Base-by-base conservation (phyloP, 768 basidiomycete species). In the Naematelia encephala region DNA sequence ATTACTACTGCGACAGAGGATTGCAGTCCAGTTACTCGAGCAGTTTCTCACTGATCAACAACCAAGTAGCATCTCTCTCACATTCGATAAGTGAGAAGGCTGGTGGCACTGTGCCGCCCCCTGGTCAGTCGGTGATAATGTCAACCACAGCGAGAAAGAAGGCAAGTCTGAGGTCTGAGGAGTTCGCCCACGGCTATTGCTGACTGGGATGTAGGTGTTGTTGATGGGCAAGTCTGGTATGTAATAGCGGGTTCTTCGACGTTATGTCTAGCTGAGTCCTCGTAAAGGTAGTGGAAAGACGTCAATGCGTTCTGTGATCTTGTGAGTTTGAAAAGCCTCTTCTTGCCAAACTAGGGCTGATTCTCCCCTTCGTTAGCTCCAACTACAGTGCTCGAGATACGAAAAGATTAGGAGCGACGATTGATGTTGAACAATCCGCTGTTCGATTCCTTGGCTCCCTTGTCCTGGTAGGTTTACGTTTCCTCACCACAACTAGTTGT, bases 261-360 rank as follows among this genome's bases (percentile, higher is more conserved):
- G 34, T 10, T 29, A 28, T 26, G 8, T 26, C 25, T 22, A 46
- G 45, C 60, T 64, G 42, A 58, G 53, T 14, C 45, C 21, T 16
- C n/a, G 4, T 62, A 79, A n/a, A n/a, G 80, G 81, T 30, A 80
- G 80, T 59, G 81, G 80, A 13, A 81, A 82, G 82, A 97, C 94
- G 11, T 98, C 94, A 4, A 99, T 99, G 96, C 85, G 96, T 54
- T 93, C 92, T 25, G 87, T 99, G 78, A 98, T 99, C 74, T 99
- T 99, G 91, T 93, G 79, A 80, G 90, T 80, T 50, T 19, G 22
- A 34, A 16, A n/a, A 21, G 5, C 19, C n/a, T 39, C 16, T 13
- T 29, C 21, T 26, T 39, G 34, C 16, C 34, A 39, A 39, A 8
- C 34, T 8, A 39, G 34, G 34, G 29, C 45, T 22, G 1, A 16